Evolutionary conservation across 176 grass and related monocot genomes (phyloP), one percentile per base, ranked within the genome.

Genomic region (Stipa capillata): DNA sequence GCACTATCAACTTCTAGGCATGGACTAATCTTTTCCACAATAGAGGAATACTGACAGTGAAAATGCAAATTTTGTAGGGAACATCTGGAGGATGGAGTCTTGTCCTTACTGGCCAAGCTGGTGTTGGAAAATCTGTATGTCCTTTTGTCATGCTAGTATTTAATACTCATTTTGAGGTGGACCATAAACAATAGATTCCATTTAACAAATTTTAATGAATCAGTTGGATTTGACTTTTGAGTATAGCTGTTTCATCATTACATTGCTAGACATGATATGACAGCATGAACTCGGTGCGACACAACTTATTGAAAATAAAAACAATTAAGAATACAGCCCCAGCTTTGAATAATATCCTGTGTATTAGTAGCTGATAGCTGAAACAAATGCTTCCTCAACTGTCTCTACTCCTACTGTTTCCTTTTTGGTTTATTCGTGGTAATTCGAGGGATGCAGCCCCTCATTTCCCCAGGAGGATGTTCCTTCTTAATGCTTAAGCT

Each of bases 41-140:
- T 69, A 77, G 58, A 73, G 17, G 33, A 83, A 84, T 84, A 55
- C 33, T 87, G 45, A 84, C 55, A 86, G 43, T 72, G 34, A 31
- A 68, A 80, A 58, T 34, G 24, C 48, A 61, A 84, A 39, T 42
- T 76, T 77, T 74, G 36, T 85, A 94, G 95, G 61, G 78, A 78
- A 76, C 80, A 52, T 86, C 80, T 59, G 83, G 77, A 72, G 84
- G 91, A 81, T 85, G 82, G 80, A 89, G 79, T 84, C 95, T 97
- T 84, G 81, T 94, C 83, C 87, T 97, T 72, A 94, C 89, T 85
- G 95, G 95, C 27, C 85, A 94, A 75, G 82, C 91, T 89, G 95
- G 95, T 79, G 87, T 91, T 31, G 91, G 95, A 86, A 97, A 97
- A 94, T 92, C 95, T 53, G 95, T 97, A 92, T 51, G 84, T 53